phyloP scores from a whole-genome alignment of 345 rosid species.

The Eutrema japonicum region DNA sequence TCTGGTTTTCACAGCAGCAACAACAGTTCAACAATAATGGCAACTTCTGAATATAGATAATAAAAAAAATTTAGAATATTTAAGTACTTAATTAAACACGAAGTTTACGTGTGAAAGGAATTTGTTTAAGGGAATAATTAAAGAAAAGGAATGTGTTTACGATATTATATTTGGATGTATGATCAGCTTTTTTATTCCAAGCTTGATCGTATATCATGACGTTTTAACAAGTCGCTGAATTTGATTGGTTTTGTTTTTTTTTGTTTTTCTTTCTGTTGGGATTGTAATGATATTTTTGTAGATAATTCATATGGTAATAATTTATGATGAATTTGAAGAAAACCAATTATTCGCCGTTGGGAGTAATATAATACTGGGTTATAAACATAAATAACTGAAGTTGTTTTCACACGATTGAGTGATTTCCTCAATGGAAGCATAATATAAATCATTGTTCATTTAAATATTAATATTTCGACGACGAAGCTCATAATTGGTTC shows the following conservation, averaged over 20 bases:
- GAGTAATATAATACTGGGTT: slow-evolving; percentile 11
- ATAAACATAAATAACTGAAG: slow-evolving; percentile 24
- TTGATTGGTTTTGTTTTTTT: slow-evolving; percentile 29
- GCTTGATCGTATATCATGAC: slow-evolving; percentile 35
- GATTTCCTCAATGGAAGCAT: slow-evolving; percentile 50
- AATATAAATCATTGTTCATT: slow-evolving; percentile 20
- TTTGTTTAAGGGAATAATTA: slow-evolving; percentile 34
- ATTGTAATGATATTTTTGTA: slow-evolving; percentile 39
- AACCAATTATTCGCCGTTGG: slow-evolving; percentile 10
- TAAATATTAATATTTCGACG: slow-evolving; percentile 35
- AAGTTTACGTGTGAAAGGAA: slow-evolving; percentile 45
- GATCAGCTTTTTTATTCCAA: slow-evolving; percentile 41
- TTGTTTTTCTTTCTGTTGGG: background rate
- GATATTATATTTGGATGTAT: slow-evolving; percentile 32
- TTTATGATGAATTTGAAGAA: slow-evolving; percentile 3
- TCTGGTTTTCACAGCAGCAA: slow-evolving; percentile 69
- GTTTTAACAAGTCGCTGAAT: slow-evolving; percentile 37
- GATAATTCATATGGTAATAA: slow-evolving; percentile 12
- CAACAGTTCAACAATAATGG: slow-evolving; percentile 58
- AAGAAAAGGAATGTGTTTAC: slow-evolving; percentile 34
- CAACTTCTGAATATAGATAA: slow-evolving; percentile 46
- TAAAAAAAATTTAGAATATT: slow-evolving; percentile 17
- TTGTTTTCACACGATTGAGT: slow-evolving; percentile 43
- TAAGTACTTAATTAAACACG: slow-evolving; percentile 24
- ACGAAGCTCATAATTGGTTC: slow-evolving; percentile 71